These are phyloP conservation scores for Mycena galericulata DNA, from an alignment of 768 basidiomycete genomes.

Conservation along the genomic window DNA sequence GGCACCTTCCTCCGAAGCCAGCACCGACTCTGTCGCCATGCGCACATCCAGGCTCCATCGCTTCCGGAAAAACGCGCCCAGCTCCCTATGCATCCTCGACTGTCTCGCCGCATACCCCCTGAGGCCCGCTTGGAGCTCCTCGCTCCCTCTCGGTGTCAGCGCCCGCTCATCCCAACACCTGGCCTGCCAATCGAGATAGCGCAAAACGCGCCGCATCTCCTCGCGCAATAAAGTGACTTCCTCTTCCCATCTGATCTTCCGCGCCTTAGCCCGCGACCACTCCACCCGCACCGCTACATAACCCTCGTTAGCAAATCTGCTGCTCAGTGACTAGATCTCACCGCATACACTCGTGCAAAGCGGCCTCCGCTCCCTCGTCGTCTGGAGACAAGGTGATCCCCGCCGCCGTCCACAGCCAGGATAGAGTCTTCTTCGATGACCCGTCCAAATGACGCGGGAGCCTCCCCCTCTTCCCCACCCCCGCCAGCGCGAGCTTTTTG, in stretches of 20 bases:
- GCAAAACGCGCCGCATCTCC: slow-evolving; percentile 30
- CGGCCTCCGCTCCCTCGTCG: background rate
- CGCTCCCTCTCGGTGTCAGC: too few species aligned
- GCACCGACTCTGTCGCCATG: too few species aligned
- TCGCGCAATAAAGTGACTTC: slow-evolving; percentile 28
- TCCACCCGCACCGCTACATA: slow-evolving; percentile 29
- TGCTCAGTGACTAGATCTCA: too few species aligned
- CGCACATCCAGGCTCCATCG: background rate
- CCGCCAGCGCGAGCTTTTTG: too few species aligned
- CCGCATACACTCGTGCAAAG: background rate
- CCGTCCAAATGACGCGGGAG: too few species aligned
- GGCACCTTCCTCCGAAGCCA: slow-evolving; percentile 9
- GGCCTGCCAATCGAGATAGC: slow-evolving; percentile 4
- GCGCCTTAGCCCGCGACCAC: slow-evolving; percentile 21
- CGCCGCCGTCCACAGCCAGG: background rate
- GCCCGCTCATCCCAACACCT: slow-evolving; percentile 1
- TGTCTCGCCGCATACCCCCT: too few species aligned
- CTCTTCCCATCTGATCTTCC: slow-evolving; percentile 19
- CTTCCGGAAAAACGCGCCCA: too few species aligned
- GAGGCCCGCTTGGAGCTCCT: too few species aligned
- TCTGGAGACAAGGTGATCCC: too few species aligned
- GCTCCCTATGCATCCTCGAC: too few species aligned
- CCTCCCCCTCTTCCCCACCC: too few species aligned
- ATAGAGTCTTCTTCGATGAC: background rate
- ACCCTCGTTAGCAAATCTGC: background rate